A percentile compares a stretch with the other conserved stretches of the same genome.
Conservation (phyloP, 306 rosid species). For the Dryas drummondii region DNA sequence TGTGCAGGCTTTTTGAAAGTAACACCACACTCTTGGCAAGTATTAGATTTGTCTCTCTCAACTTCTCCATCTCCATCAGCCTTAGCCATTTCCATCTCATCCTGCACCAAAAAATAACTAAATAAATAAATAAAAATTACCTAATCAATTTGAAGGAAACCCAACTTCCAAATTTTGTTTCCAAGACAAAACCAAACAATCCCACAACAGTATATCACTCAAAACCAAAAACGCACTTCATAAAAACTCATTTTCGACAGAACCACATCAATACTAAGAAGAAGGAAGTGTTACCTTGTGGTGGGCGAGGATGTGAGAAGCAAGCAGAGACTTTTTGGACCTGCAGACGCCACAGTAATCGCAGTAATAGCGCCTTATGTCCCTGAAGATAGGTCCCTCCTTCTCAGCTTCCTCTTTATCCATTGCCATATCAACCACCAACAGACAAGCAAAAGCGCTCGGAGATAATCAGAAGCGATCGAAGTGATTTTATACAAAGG, state of each 20-base stretch:
- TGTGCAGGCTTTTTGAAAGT: conserved; percentile 68
- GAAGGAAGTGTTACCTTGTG: conserved; percentile 54
- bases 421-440: conserved; percentile 15
- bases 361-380: conserved; percentile 56
- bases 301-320: conserved; percentile 50
- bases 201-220: neutral
- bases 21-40: conserved; percentile 64
- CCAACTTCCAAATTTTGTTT: neutral
- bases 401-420: conserved; percentile 28
- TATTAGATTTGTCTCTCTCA: conserved; percentile 28
- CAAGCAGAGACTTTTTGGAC: conserved; percentile 58
- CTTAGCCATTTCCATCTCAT: conserved; percentile 39
- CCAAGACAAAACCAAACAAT: neutral
- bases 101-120: conserved; percentile 30
- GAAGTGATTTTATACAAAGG: too few relatives aligned
- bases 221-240: neutral
- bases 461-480: neutral
- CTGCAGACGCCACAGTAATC: conserved; percentile 62
- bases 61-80: conserved; percentile 25
- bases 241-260: neutral
- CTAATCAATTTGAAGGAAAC: neutral
- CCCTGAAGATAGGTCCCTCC: conserved; percentile 43
- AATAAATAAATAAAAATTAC: neutral
- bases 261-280: neutral
- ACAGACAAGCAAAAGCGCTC: neutral